Conservation (phyloP, 805 yeast genomes). For the Saturnispora saitoi region DNA sequence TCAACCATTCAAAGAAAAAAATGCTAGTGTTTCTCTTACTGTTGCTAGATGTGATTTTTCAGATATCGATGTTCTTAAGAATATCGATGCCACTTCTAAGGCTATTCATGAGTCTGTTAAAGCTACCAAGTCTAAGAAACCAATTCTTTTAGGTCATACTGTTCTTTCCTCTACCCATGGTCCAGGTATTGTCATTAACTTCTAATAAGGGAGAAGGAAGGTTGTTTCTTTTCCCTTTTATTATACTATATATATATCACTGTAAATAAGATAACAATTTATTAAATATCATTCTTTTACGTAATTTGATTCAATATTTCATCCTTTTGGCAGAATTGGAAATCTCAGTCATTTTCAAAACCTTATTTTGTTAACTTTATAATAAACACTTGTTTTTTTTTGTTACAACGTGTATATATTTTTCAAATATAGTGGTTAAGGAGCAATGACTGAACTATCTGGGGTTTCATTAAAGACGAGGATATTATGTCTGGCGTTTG, state of each 20-base stretch:
- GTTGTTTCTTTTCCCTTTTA: too few relatives aligned
- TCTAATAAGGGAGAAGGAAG: constrained; percentile 17
- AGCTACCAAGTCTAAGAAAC: constrained; percentile 56
- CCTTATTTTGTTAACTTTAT: neutral
- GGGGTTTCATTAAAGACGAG: constrained; percentile 2
- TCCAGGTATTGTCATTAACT: constrained; percentile 66
- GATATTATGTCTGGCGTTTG: constrained; percentile 19
- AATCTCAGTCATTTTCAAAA: too few relatives aligned
- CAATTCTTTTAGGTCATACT: constrained; percentile 63
- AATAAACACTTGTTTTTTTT: neutral
- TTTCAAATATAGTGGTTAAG: too few relatives aligned
- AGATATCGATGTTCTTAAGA: constrained; percentile 66
- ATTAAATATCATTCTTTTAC: neutral
- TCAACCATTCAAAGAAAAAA: constrained; percentile 70
- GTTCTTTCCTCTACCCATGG: constrained; percentile 64
- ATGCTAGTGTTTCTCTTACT: constrained; percentile 50
- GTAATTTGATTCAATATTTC: too few relatives aligned
- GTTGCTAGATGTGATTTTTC: constrained; percentile 72
- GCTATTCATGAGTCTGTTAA: constrained; percentile 48
- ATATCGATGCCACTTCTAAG: constrained; percentile 57
- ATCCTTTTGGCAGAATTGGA: too few relatives aligned
- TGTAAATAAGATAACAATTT: neutral
- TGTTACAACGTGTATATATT: too few relatives aligned
- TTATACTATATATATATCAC: neutral
- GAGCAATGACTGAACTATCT: neutral